Conservation (phyloP, 1,284 basidiomycete genomes). For the Fistulinella cinereoalba region DNA sequence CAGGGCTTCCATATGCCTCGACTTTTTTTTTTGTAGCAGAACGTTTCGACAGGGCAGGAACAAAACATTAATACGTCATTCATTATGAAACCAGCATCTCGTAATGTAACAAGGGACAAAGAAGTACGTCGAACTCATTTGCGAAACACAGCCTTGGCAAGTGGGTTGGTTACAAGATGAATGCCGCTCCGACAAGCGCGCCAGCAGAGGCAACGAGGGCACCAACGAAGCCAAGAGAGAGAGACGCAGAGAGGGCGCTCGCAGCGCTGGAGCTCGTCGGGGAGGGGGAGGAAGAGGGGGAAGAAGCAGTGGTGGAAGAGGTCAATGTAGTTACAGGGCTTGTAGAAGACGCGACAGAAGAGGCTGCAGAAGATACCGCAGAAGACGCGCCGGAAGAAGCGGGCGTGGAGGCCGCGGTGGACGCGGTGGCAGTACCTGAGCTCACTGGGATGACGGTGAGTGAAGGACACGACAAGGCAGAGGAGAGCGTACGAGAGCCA, state of each 20-base stretch:
- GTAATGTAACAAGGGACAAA: not conserved
- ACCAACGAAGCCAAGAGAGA: conserved; percentile 22
- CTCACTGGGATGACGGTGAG: not conserved
- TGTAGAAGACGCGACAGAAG: not conserved
- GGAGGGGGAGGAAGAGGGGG: not conserved
- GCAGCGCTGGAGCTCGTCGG: conserved; percentile 17
- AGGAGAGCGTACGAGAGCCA: conserved; percentile 6
- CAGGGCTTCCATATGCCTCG: too few relatives aligned
- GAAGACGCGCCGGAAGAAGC: not conserved
- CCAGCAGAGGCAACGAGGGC: conserved; percentile 29
- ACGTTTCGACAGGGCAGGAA: not conserved
- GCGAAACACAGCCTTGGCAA: not conserved
- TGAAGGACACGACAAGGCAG: too few relatives aligned
- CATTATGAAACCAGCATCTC: not conserved
- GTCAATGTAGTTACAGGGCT: not conserved
- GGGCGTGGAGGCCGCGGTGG: not conserved
- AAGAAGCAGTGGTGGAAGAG: not conserved
- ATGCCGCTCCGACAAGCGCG: conserved; percentile 23
- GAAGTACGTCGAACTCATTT: not conserved
- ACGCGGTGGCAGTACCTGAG: not conserved
- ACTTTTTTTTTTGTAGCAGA: too few relatives aligned
- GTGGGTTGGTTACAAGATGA: conserved; percentile 21
- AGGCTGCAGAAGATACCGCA: not conserved
- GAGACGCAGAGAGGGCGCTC: conserved; percentile 9
- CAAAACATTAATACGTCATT: not conserved